phyloP scores from a whole-genome alignment of 441 rosid species.

The Manihot esculenta region DNA sequence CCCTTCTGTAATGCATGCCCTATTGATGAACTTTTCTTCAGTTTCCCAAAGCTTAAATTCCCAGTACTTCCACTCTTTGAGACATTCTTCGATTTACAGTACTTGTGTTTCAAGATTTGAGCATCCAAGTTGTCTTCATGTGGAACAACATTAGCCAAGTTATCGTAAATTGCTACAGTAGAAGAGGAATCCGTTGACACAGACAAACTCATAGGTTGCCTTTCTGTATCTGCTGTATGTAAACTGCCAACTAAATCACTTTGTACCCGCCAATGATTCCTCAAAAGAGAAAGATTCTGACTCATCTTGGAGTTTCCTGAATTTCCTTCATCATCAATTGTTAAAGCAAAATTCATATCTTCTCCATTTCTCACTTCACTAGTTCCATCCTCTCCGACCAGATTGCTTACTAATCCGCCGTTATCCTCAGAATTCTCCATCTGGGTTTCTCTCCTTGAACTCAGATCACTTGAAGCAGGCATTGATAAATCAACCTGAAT shows the following conservation, averaged over 20 bases:
- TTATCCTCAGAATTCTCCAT: slow-evolving; percentile 25
- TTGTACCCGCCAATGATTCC: slow-evolving; percentile 9
- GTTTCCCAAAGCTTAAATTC: slow-evolving; percentile 25
- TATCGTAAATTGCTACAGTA: slow-evolving; percentile 30
- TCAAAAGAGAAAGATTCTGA: background rate
- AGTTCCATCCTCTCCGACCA: slow-evolving; percentile 21
- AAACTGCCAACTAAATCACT: slow-evolving; percentile 19
- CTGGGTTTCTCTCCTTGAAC: slow-evolving; percentile 23
- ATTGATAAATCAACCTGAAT: slow-evolving; percentile 14
- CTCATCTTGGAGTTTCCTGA: slow-evolving; percentile 11
- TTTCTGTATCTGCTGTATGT: slow-evolving; percentile 11
- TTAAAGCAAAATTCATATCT: background rate
- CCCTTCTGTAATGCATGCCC: slow-evolving; percentile 39
- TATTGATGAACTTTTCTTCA: slow-evolving; percentile 34
- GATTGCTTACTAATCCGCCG: slow-evolving; percentile 2
- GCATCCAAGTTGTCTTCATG: slow-evolving; percentile 15
- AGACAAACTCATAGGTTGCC: slow-evolving; percentile 43
- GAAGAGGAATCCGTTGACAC: slow-evolving; percentile 51
- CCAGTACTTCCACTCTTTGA: slow-evolving; percentile 23
- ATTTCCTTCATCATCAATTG: slow-evolving; percentile 10
- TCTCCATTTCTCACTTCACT: slow-evolving; percentile 25
- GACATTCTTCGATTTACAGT: slow-evolving; percentile 19
- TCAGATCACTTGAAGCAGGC: slow-evolving; percentile 18
- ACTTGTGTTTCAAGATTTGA: slow-evolving; percentile 13
- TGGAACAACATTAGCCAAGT: slow-evolving; percentile 15